These are phyloP conservation scores for Heterobasidion irregulare DNA, from an alignment of 1,284 basidiomycete species.

Conservation along the genomic window DNA sequence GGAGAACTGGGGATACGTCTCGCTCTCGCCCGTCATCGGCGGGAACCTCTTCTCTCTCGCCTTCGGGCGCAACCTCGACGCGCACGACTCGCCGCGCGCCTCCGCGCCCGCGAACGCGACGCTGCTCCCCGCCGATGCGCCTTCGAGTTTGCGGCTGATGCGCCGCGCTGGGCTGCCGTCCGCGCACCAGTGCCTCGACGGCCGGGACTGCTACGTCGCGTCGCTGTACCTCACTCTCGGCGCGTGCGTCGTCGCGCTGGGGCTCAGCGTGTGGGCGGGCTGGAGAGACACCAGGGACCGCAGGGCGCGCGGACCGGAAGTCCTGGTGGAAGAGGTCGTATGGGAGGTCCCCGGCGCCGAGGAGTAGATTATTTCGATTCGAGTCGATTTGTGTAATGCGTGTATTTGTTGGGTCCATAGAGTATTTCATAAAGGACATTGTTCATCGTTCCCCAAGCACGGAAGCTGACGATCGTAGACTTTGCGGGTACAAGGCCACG, in stretches of 20 bases:
- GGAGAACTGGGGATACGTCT: slow-evolving; percentile 83
- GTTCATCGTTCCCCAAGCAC: too few relatives aligned
- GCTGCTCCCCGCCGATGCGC: slow-evolving; percentile 57
- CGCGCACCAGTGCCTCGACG: slow-evolving; percentile 37
- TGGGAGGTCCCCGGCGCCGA: slow-evolving; percentile 15
- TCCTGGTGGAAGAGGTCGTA: slow-evolving; percentile 12
- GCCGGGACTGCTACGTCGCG: slow-evolving; percentile 42
- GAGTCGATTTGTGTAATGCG: background rate
- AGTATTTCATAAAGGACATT: background rate
- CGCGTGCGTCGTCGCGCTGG: slow-evolving; percentile 38
- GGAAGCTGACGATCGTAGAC: too few relatives aligned
- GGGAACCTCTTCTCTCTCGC: slow-evolving; percentile 81
- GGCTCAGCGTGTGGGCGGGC: slow-evolving; percentile 38
- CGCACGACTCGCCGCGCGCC: slow-evolving; percentile 38
- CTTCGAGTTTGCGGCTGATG: slow-evolving; percentile 9
- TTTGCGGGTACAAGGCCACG: too few relatives aligned
- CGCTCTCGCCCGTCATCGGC: slow-evolving; percentile 69
- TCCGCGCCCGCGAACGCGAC: slow-evolving; percentile 23
- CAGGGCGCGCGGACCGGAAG: slow-evolving; percentile 6
- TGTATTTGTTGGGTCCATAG: background rate
- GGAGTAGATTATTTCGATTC: background rate
- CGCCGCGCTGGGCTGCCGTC: slow-evolving; percentile 3
- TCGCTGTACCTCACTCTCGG: slow-evolving; percentile 40
- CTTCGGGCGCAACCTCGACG: slow-evolving; percentile 76
- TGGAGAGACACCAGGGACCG: slow-evolving; percentile 34